Evolutionary conservation across 1,284 basidiomycete genomes (phyloP).

Genomic region (Apiotrichum akiyoshidainum): DNA sequence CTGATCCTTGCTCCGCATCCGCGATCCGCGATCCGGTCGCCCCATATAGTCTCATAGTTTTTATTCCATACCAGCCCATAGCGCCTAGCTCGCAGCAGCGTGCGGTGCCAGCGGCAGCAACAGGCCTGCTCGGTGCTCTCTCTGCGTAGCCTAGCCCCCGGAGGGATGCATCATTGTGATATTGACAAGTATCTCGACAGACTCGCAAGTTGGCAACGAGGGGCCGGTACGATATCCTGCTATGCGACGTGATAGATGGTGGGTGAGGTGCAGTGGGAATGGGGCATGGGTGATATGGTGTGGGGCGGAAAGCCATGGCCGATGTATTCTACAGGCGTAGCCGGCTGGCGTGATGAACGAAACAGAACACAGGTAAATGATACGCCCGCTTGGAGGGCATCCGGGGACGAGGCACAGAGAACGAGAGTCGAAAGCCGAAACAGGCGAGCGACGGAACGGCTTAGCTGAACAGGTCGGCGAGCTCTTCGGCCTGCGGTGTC

Average conservation of each 20-base stretch:
- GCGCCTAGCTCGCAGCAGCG: not conserved
- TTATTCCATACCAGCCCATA: no score
- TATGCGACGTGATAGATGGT: not conserved
- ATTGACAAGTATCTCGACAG: not conserved
- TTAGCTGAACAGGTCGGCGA: slow-evolving; percentile 36
- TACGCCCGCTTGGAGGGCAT: not conserved
- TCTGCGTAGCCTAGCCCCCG: slow-evolving; percentile 2
- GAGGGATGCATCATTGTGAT: slow-evolving; percentile 13
- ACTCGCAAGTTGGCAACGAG: not conserved
- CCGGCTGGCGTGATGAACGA: not conserved
- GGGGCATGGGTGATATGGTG: no score
- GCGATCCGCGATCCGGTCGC: no score
- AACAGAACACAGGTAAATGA: not conserved
- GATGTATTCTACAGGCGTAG: no score
- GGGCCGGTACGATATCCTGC: not conserved
- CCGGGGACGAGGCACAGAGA: not conserved
- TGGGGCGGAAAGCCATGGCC: no score
- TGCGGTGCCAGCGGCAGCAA: not conserved
- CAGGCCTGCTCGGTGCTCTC: not conserved
- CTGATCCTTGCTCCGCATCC: no score
- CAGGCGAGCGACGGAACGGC: not conserved
- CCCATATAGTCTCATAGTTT: no score
- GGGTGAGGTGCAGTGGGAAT: not conserved
- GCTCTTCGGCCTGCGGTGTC: slow-evolving; percentile 54
- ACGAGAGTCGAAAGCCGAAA: not conserved